Conservation (phyloP, 441 rosid species). For the Gossypium trilobum region DNA sequence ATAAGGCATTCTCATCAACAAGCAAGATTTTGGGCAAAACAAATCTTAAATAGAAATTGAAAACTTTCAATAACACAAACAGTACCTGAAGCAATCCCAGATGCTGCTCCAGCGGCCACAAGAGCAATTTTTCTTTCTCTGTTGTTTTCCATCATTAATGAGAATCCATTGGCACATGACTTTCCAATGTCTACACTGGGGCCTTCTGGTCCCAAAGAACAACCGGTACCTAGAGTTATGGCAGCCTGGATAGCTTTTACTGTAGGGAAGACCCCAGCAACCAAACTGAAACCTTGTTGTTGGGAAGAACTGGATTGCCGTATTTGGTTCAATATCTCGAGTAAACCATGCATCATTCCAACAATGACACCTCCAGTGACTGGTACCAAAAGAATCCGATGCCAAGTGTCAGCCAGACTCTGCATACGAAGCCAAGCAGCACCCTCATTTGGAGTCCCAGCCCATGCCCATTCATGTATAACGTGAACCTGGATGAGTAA, state of each 20-base stretch:
- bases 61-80: neutral
- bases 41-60: neutral
- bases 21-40: neutral
- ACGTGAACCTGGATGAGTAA: slow-evolving; percentile 53
- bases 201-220: slow-evolving; percentile 93
- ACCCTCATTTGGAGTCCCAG: slow-evolving; percentile 90
- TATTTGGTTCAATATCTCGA: slow-evolving; percentile 79
- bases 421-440: slow-evolving; percentile 93
- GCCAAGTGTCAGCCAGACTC: slow-evolving; percentile 85
- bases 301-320: slow-evolving; percentile 57
- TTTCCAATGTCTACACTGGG: slow-evolving; percentile 96
- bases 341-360: slow-evolving; percentile 93
- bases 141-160: slow-evolving; percentile 88
- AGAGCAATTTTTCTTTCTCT: slow-evolving; percentile 89
- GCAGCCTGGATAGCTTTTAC: slow-evolving; percentile 93
- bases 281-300: slow-evolving; percentile 62
- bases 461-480: slow-evolving; percentile 96
- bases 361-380: slow-evolving; percentile 91
- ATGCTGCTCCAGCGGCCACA: slow-evolving; percentile 92
- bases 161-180: slow-evolving; percentile 83
- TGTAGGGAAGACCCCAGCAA: slow-evolving; percentile 73
- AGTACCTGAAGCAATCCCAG: slow-evolving; percentile 90
- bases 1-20: neutral
- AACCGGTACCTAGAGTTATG: slow-evolving; percentile 84
- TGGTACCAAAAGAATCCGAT: slow-evolving; percentile 78